These are phyloP conservation scores for Calocybe gambosa DNA, from an alignment of 1,284 basidiomycete species.

Conservation along the genomic window DNA sequence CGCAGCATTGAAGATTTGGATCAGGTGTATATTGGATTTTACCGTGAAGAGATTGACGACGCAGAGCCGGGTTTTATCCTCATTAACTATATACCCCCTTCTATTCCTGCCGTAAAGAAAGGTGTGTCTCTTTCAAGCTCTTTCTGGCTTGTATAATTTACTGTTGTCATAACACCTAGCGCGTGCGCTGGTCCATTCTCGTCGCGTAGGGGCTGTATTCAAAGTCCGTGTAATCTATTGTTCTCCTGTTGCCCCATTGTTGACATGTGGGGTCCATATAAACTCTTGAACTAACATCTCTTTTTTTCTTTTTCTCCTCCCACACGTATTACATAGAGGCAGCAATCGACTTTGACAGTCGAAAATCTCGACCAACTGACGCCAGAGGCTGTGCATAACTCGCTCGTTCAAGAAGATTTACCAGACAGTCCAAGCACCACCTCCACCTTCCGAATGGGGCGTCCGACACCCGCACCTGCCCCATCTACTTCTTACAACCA, in stretches of 20 bases:
- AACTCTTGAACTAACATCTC: constrained; percentile 1
- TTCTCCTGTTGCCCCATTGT: constrained; percentile 19
- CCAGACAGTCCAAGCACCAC: constrained; percentile 21
- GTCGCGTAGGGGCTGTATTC: constrained; percentile 36
- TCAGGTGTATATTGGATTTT: constrained; percentile 35
- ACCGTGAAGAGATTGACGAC: constrained; percentile 29
- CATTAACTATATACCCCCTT: constrained; percentile 37
- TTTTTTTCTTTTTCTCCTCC: constrained; percentile 1
- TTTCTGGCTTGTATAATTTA: neutral
- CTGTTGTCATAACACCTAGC: constrained; percentile 23
- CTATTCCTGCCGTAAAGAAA: constrained; percentile 33
- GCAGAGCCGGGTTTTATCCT: constrained; percentile 30
- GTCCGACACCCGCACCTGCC: constrained; percentile 5
- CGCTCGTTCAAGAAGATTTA: constrained; percentile 24
- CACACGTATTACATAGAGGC: constrained; percentile 24
- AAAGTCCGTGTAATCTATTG: constrained; percentile 32
- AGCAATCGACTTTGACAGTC: constrained; percentile 37
- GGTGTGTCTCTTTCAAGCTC: constrained; percentile 22
- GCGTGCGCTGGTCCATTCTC: constrained; percentile 37
- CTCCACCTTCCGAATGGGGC: constrained; percentile 23
- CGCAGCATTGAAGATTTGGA: constrained; percentile 29
- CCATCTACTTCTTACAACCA: constrained; percentile 5
- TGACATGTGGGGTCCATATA: constrained; percentile 8
- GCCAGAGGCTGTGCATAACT: constrained; percentile 28
- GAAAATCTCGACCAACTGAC: constrained; percentile 37